These are phyloP conservation scores for Kwoniella shandongensis DNA, from an alignment of 768 basidiomycete species.

Conservation along the genomic window DNA sequence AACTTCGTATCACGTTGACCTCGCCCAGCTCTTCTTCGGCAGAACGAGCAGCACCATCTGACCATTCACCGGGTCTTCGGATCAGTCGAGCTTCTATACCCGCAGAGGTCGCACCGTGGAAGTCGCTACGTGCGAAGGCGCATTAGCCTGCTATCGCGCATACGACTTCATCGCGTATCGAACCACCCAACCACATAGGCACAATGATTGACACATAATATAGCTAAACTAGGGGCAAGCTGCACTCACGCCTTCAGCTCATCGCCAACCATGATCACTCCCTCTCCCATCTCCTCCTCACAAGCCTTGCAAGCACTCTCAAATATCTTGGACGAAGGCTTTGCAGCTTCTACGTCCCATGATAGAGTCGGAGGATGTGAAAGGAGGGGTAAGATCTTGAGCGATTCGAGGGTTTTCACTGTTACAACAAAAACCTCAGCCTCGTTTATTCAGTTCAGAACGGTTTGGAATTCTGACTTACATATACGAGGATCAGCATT, in stretches of 20 bases:
- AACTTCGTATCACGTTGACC: conserved; percentile 24
- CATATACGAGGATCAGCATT: conserved; percentile 52
- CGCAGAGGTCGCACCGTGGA: conserved; percentile 35
- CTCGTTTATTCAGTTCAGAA: background rate
- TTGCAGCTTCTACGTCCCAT: conserved; percentile 41
- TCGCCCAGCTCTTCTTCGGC: conserved; percentile 27
- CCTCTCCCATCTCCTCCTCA: conserved; percentile 21
- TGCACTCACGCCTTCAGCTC: conserved; percentile 49
- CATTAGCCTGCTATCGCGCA: background rate
- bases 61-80: conserved; percentile 42
- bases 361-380: conserved; percentile 43
- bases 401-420: conserved; percentile 47
- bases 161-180: too few relatives aligned
- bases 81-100: conserved; percentile 45
- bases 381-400: conserved; percentile 36
- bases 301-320: conserved; percentile 33
- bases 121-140: conserved; percentile 33
- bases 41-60: conserved; percentile 42
- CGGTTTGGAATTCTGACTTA: conserved; percentile 13
- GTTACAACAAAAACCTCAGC: background rate
- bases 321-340: conserved; percentile 42
- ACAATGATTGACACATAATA: too few relatives aligned
- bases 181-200: too few relatives aligned
- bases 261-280: conserved; percentile 51
- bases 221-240: too few relatives aligned